phyloP scores from a whole-genome alignment of 129 eudicot species.

The Chrysanthemum lavandulifolium region DNA sequence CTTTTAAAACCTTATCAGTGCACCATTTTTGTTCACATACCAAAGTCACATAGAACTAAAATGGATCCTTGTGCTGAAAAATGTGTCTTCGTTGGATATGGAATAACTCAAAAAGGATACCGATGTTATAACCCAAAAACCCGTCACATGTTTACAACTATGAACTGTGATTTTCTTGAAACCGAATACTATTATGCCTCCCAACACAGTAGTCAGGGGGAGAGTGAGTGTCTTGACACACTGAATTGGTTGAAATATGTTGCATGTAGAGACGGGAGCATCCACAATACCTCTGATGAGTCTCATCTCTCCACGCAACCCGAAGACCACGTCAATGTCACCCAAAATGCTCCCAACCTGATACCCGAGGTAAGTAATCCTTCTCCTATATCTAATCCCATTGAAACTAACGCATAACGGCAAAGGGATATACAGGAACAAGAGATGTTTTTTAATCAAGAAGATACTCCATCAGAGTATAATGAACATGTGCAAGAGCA shows the following conservation, averaged over 20 bases:
- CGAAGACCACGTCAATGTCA: neutral
- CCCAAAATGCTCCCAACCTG: neutral
- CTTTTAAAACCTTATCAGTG: no score
- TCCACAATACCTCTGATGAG: neutral
- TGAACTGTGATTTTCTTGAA: constrained; percentile 10
- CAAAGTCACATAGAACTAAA: neutral
- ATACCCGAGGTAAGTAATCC: neutral
- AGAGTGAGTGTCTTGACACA: neutral
- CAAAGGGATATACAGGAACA: neutral
- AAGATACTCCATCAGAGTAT: neutral
- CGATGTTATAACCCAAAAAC: constrained; percentile 8
- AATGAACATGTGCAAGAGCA: neutral
- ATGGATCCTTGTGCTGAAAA: neutral
- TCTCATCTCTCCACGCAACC: constrained; percentile 2
- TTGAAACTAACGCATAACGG: neutral
- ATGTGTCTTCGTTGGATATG: constrained; percentile 1
- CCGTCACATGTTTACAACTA: constrained; percentile 5
- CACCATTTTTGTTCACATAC: neutral
- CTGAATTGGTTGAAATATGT: constrained; percentile 2
- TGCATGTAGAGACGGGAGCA: neutral
- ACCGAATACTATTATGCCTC: constrained; percentile 15
- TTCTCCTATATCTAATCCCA: neutral
- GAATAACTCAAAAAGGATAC: constrained; percentile 2
- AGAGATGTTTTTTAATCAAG: neutral
- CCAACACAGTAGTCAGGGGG: constrained; percentile 15